phyloP scores from a whole-genome alignment of 257 asterid species.

The Lavandula angustifolia region DNA sequence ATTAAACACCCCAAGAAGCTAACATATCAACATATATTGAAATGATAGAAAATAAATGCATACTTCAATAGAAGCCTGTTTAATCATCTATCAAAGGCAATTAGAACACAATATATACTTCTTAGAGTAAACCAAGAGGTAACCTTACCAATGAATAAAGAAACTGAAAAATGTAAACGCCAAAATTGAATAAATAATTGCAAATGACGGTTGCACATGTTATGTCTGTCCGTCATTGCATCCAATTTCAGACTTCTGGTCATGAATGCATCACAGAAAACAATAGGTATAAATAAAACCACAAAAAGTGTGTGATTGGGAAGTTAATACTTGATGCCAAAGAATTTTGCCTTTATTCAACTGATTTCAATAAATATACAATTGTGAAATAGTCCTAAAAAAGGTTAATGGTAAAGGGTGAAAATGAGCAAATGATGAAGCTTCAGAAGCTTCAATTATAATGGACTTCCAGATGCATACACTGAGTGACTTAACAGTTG shows the following conservation, averaged over 20 bases:
- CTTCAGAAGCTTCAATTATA: slow-evolving; percentile 6
- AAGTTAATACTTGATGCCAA: slow-evolving; percentile 2
- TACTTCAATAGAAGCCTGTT: not conserved
- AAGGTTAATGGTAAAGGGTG: not conserved
- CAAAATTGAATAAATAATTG: not conserved
- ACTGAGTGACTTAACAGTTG: not conserved
- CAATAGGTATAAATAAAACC: not conserved
- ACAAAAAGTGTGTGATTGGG: too few relatives aligned
- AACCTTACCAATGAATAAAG: not conserved
- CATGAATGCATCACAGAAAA: not conserved
- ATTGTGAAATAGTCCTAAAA: slow-evolving; percentile 20
- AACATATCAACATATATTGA: not conserved
- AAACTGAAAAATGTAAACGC: slow-evolving; percentile 10
- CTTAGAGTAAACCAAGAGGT: not conserved
- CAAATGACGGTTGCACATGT: not conserved
- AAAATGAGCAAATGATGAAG: slow-evolving; percentile 1
- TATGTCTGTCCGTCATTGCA: not conserved
- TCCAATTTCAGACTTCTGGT: not conserved
- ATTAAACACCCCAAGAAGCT: too few relatives aligned
- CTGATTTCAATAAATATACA: not conserved
- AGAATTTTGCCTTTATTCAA: not conserved
- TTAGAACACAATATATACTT: not conserved
- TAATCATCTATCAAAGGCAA: slow-evolving; percentile 8
- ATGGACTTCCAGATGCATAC: not conserved
- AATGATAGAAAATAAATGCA: not conserved